Percentiles rank a stretch among this genome's conserved stretches.
Evolutionary conservation across 2,329 filamentous ascomycete genomes (phyloP).

Genomic region (Emergomyces africanus): DNA sequence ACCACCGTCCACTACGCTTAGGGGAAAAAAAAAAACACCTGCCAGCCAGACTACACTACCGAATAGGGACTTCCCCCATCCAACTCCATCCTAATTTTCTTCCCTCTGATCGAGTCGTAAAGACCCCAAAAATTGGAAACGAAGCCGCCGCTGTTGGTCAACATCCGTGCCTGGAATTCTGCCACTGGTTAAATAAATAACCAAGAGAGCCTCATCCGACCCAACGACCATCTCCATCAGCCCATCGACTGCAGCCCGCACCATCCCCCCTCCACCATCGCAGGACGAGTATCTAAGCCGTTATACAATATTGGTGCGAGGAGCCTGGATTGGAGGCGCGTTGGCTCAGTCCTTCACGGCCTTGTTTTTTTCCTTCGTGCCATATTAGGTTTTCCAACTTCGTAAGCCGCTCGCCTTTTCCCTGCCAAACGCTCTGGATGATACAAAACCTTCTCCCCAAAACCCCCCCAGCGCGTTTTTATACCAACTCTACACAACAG

Average conservation of each 20-base stretch:
- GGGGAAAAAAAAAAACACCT: not conserved
- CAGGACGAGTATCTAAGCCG: not conserved
- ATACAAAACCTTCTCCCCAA: not conserved
- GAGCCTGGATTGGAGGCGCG: not conserved
- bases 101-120: not conserved
- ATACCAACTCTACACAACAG: not conserved
- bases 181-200: not conserved
- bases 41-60: not conserved
- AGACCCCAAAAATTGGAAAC: not conserved
- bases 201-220: not conserved
- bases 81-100: not conserved
- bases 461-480: not conserved
- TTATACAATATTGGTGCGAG: not conserved
- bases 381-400: slow-evolving; percentile 1
- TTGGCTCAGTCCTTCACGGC: slow-evolving; percentile 1
- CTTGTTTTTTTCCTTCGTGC: not conserved
- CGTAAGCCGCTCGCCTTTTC: not conserved
- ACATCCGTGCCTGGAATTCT: not conserved
- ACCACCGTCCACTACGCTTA: not conserved
- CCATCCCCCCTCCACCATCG: not conserved
- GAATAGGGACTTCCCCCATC: not conserved
- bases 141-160: not conserved
- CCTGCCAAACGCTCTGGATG: not conserved
- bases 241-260: not conserved
- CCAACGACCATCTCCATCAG: not conserved